Evolutionary conservation across 2,329 filamentous ascomycete genomes (phyloP).

Genomic region (Talaromyces verruculosus): DNA sequence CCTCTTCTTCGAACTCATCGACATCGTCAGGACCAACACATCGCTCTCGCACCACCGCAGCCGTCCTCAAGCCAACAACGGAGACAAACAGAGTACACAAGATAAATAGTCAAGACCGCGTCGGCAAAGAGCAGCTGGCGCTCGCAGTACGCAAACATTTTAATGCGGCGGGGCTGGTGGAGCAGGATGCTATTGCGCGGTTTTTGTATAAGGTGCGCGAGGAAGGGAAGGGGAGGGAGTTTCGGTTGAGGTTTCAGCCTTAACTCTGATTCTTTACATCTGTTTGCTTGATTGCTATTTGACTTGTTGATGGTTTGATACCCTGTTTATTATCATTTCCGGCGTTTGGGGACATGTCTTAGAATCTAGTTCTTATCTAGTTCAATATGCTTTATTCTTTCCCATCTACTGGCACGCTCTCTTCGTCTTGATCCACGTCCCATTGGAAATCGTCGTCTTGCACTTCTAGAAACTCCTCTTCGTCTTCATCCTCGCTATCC

Average conservation of each 20-base stretch:
- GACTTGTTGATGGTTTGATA: constrained; percentile 6
- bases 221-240: constrained; percentile 43
- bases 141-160: constrained; percentile 49
- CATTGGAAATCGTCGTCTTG: constrained; percentile 12
- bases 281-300: neutral
- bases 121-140: constrained; percentile 45
- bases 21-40: neutral
- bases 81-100: constrained; percentile 22
- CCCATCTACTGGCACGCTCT: neutral
- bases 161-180: constrained; percentile 47
- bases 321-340: neutral
- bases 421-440: neutral
- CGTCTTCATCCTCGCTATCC: constrained; percentile 44
- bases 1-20: neutral
- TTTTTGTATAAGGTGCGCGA: constrained; percentile 53
- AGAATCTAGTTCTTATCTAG: neutral
- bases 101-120: constrained; percentile 40
- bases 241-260: constrained; percentile 45
- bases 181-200: constrained; percentile 49
- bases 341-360: neutral
- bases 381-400: neutral
- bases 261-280: constrained; percentile 21
- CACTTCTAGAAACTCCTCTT: neutral
- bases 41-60: neutral
- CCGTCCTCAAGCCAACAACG: neutral